Evolutionary conservation across 202 grass and related monocot genomes (phyloP).

Genomic region (Miscanthus sacchariflorus): DNA sequence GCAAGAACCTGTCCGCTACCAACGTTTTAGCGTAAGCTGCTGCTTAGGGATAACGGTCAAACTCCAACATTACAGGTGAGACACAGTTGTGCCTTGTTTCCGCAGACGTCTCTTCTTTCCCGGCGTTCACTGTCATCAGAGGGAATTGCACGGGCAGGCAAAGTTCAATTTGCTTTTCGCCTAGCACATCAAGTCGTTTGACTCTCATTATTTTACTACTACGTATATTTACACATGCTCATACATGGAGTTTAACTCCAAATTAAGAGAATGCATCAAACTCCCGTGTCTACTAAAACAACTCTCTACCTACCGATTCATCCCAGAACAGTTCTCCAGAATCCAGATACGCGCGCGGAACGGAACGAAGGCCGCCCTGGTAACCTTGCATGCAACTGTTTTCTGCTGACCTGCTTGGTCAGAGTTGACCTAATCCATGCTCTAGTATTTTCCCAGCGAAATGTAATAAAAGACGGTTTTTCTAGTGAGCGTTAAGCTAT

Average conservation of each 20-base stretch:
- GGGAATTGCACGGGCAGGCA: neutral
- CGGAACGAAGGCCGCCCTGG: neutral
- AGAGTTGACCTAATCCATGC: neutral
- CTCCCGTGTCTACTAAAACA: neutral
- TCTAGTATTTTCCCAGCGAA: neutral
- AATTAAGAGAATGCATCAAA: neutral
- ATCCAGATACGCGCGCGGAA: neutral
- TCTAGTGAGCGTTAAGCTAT: neutral
- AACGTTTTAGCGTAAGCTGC: neutral
- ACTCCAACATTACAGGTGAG: neutral
- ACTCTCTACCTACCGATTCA: neutral
- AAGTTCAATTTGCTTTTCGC: neutral
- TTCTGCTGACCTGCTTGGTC: neutral
- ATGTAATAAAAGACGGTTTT: neutral
- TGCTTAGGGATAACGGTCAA: conserved; percentile 34
- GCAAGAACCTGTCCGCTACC: neutral
- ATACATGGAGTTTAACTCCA: neutral
- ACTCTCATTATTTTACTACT: too few relatives aligned
- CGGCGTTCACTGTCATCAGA: neutral
- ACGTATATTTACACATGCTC: neutral
- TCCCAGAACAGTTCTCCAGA: neutral
- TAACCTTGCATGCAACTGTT: neutral
- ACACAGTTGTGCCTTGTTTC: neutral
- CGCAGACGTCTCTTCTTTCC: neutral
- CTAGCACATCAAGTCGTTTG: too few relatives aligned